Conservation (phyloP, 345 rosid species). For the Arabidopsis arenosa region DNA sequence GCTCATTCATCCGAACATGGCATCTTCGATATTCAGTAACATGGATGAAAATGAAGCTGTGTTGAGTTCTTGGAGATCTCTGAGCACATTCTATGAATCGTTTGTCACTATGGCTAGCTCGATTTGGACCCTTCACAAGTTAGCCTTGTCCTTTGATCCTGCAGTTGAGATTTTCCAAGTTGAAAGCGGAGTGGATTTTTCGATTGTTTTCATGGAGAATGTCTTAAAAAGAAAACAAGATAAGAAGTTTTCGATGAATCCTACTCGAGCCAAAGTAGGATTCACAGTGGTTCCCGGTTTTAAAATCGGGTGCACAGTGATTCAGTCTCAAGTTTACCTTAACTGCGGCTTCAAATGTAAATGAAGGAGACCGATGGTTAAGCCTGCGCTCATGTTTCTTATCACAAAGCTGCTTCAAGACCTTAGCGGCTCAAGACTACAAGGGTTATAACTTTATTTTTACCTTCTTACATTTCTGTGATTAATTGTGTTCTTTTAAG, state of each 20-base stretch:
- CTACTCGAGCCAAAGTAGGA: constrained; percentile 65
- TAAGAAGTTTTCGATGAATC: constrained; percentile 37
- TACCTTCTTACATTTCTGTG: constrained; percentile 34
- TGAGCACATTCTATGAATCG: constrained; percentile 70
- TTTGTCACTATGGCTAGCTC: constrained; percentile 90
- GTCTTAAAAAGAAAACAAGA: constrained; percentile 48
- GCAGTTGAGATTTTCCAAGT: constrained; percentile 83
- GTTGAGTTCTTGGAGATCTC: constrained; percentile 84
- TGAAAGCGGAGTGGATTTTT: constrained; percentile 79
- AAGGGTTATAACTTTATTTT: constrained; percentile 13
- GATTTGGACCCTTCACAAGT: constrained; percentile 75
- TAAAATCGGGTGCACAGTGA: constrained; percentile 70
- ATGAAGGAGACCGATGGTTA: constrained; percentile 38
- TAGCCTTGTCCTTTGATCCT: constrained; percentile 88
- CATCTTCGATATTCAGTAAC: constrained; percentile 73
- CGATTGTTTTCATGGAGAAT: constrained; percentile 89
- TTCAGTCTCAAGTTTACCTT: constrained; percentile 83
- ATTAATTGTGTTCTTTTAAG: constrained; percentile 36
- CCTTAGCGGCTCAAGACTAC: constrained; percentile 18
- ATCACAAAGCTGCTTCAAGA: not conserved
- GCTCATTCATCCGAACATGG: constrained; percentile 89
- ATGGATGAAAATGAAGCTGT: constrained; percentile 73
- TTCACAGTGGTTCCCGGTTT: constrained; percentile 96
- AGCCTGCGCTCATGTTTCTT: constrained; percentile 1
- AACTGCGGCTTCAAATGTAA: constrained; percentile 56